A percentile compares a stretch with the other conserved stretches of the same genome.
Evolutionary conservation across 306 rosid species (phyloP).

Genomic region (Quercus gilva): DNA sequence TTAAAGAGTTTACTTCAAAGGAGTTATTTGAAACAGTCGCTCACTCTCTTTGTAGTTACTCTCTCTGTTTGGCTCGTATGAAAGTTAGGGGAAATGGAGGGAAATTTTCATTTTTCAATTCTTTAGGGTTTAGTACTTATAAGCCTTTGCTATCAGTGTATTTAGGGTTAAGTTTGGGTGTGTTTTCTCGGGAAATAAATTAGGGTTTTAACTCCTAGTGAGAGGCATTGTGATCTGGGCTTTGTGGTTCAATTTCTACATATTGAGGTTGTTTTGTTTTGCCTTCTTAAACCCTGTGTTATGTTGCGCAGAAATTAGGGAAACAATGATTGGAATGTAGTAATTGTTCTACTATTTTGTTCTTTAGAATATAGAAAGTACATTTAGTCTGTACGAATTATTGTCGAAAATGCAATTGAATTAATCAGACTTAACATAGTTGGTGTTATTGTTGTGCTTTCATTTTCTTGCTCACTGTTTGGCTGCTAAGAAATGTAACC

Average conservation of each 20-base stretch:
- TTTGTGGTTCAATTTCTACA: background rate
- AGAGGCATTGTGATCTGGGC: background rate
- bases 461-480: background rate
- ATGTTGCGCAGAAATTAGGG: background rate
- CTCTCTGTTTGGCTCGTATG: background rate
- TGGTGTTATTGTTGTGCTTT: background rate
- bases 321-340: background rate
- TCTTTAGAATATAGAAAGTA: background rate
- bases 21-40: background rate
- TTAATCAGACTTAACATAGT: background rate
- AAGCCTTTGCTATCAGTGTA: background rate
- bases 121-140: constrained; percentile 4
- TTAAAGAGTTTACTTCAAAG: background rate
- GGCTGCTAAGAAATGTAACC: background rate
- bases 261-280: background rate
- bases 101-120: background rate
- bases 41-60: background rate
- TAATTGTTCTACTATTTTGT: background rate
- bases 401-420: background rate
- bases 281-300: background rate
- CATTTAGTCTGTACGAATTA: background rate
- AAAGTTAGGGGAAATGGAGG: background rate
- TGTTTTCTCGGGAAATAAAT: background rate
- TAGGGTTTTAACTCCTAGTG: background rate
- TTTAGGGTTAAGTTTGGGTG: constrained; percentile 13